Evolutionary conservation across 441 rosid species (phyloP), one percentile per base, ranked within the genome.

Genomic region (Manihot esculenta): DNA sequence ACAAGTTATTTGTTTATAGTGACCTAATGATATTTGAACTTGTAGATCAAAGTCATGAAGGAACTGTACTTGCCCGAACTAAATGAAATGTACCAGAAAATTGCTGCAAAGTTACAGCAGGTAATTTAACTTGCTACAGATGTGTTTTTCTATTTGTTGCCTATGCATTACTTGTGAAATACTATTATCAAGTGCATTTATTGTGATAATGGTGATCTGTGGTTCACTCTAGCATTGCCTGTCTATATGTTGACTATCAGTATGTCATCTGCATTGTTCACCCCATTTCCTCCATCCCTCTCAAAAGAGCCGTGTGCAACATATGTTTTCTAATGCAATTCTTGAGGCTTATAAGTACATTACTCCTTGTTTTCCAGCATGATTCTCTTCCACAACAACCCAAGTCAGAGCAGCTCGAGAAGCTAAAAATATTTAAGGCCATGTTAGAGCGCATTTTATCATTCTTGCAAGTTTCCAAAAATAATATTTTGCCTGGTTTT

Each of bases 1-100:
- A 64, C 50, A 57, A 70, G 62, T 58, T 70, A 20, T 23, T 50
- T 23, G 55, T 51, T 63, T 49, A 11, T 49, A 38, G 7, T 38
- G 42, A 38, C 9, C 42, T 38, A 38, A 7, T 38, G 42, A 38
- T 38, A 38, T 66, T 70, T 72, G 27, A n/a, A 69, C 68, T 79
- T 82, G 77, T 83, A 91, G 98, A 83, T 95, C 75, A 88, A 86
- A 83, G 35, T 74, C 74, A 84, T 93, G 97, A 95, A 80, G 85
- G 96, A 93, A 64, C 71, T 50, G 68, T 91, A 91, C 82, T 85
- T 80, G 13, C 88, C 87, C 66, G 97, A 95, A 63, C 80, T 95
- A 64, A 89, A 75, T 79, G 98, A 91, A 71, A 83, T 93, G 87
- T 79, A 89, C 82, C 95, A 88, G 70, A 93, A 84, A 83, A 84